A percentile compares a stretch with the other conserved stretches of the same genome.
Conservation (phyloP, 2,329 filamentous ascomycete genomes). For the Aspergillus sp. region DNA sequence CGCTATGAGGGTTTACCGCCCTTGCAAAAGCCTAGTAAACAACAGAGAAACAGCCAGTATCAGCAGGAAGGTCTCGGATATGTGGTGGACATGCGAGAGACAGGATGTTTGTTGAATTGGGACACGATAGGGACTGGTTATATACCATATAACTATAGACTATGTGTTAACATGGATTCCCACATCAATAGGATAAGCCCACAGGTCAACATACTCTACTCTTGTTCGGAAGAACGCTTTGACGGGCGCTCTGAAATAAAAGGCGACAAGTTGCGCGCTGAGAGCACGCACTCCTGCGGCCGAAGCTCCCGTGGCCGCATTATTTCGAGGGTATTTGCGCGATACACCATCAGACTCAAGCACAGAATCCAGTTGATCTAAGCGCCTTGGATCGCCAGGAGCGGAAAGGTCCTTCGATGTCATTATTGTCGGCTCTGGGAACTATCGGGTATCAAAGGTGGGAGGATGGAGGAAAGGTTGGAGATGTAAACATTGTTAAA, state of each 20-base stretch:
- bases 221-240: slow-evolving; percentile 90
- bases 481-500: background rate
- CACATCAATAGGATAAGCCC: background rate
- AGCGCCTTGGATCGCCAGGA: slow-evolving; percentile 12
- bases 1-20: slow-evolving; percentile 58
- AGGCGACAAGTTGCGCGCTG: slow-evolving; percentile 78
- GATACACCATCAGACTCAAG: slow-evolving; percentile 20
- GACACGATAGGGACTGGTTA: background rate
- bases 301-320: slow-evolving; percentile 71
- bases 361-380: slow-evolving; percentile 13
- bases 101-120: background rate
- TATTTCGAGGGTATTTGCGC: slow-evolving; percentile 51
- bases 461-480: background rate
- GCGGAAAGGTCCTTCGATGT: slow-evolving; percentile 10
- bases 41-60: background rate
- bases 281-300: slow-evolving; percentile 81
- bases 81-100: background rate
- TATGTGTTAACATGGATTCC: background rate
- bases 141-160: slow-evolving; percentile 50
- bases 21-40: slow-evolving; percentile 56
- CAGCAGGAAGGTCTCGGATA: background rate
- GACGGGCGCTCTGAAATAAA: slow-evolving; percentile 87
- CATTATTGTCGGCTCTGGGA: slow-evolving; percentile 1
- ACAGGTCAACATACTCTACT: slow-evolving; percentile 66
- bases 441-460: background rate